These are phyloP conservation scores for Trichoderma reesei DNA, from an alignment of 495 filamentous ascomycete species.

Conservation along the genomic window DNA sequence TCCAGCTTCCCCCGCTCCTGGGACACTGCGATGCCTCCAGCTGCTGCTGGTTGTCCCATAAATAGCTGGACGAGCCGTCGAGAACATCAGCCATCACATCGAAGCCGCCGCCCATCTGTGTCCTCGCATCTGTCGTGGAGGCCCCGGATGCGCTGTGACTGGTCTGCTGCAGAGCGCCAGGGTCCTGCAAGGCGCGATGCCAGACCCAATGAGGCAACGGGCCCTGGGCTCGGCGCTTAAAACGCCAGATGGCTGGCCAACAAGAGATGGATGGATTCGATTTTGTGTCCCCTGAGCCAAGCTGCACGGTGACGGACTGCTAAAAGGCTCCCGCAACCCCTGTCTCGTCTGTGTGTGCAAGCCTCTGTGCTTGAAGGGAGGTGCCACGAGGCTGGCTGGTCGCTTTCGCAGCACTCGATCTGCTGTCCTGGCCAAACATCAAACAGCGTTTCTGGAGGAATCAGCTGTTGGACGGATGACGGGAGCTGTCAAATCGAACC, in stretches of 20 bases:
- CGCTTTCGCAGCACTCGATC: not conserved
- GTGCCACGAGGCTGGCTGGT: not conserved
- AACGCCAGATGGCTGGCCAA: slow-evolving; percentile 11
- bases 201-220: slow-evolving; percentile 3
- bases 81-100: not conserved
- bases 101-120: slow-evolving; percentile 1
- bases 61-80: too few species aligned
- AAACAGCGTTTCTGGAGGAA: not conserved
- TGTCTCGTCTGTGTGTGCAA: not conserved
- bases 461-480: not conserved
- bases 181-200: not conserved
- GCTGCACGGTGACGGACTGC: slow-evolving; percentile 4
- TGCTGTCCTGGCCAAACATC: not conserved
- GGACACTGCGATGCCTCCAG: not conserved
- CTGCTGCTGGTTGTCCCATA: not conserved
- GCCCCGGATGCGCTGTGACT: not conserved
- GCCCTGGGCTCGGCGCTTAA: slow-evolving; percentile 8
- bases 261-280: slow-evolving; percentile 11
- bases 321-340: not conserved
- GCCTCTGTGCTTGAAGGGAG: not conserved
- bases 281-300: slow-evolving; percentile 1
- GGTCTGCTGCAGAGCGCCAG: not conserved
- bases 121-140: not conserved
- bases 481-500: not conserved
- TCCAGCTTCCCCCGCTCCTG: not conserved